A percentile compares a stretch with the other conserved stretches of the same genome.
Evolutionary conservation across 108 stramenopile genomes (phyloP).

Genomic region (Conticribra guillardii): DNA sequence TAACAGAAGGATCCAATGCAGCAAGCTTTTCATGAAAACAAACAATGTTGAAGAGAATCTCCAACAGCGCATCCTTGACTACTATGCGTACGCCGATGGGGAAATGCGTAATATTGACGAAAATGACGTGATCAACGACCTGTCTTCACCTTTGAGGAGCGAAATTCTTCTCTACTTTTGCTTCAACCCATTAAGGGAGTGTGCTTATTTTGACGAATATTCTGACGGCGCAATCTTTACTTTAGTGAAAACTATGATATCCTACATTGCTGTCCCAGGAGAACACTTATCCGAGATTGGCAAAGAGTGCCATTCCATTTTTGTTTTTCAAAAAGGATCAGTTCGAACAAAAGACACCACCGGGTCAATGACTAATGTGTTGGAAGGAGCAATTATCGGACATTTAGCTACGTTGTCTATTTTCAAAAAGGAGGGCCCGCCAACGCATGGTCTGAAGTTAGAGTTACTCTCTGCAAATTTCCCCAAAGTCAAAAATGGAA

Average conservation of each 20-base stretch:
- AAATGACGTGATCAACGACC: slow-evolving; percentile 28
- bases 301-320: slow-evolving; percentile 38
- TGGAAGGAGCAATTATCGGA: slow-evolving; percentile 50
- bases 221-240: slow-evolving; percentile 46
- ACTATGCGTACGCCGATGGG: slow-evolving; percentile 45
- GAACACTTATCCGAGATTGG: slow-evolving; percentile 49
- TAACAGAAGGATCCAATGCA: slow-evolving; percentile 52
- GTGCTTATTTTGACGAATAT: slow-evolving; percentile 37
- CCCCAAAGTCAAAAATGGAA: slow-evolving; percentile 27
- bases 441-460: slow-evolving; percentile 36
- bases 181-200: slow-evolving; percentile 40
- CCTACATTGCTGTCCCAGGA: slow-evolving; percentile 50
- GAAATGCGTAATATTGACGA: slow-evolving; percentile 58
- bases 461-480: slow-evolving; percentile 30
- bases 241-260: slow-evolving; percentile 38
- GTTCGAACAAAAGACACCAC: slow-evolving; percentile 20
- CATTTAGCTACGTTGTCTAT: slow-evolving; percentile 36
- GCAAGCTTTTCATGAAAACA: slow-evolving; percentile 48
- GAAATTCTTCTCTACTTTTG: slow-evolving; percentile 50
- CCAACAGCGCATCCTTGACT: slow-evolving; percentile 36
- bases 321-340: slow-evolving; percentile 49
- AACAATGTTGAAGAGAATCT: slow-evolving; percentile 20
- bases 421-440: slow-evolving; percentile 27
- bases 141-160: slow-evolving; percentile 34
- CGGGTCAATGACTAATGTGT: slow-evolving; percentile 8